These are phyloP conservation scores for Lecanosticta acicola DNA, from an alignment of 2,329 filamentous ascomycete species.

Conservation along the genomic window DNA sequence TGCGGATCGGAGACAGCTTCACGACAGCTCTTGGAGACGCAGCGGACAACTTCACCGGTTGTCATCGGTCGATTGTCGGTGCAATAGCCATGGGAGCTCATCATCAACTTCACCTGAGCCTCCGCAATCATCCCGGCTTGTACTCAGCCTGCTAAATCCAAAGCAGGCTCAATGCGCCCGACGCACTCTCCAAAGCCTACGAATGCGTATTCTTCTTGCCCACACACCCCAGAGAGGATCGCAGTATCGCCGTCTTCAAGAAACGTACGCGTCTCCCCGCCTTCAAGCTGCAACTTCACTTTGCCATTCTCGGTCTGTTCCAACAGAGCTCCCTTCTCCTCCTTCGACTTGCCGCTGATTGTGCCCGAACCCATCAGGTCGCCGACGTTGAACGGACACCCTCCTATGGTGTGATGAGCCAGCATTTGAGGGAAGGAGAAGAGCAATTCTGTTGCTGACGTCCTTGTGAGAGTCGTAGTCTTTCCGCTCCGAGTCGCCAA, in stretches of 20 bases:
- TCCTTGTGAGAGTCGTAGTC: slow-evolving; percentile 49
- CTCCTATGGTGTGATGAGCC: slow-evolving; percentile 69
- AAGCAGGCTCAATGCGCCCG: slow-evolving; percentile 53
- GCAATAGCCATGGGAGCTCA: background rate
- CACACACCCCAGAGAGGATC: slow-evolving; percentile 60
- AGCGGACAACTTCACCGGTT: slow-evolving; percentile 8
- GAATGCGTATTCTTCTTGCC: slow-evolving; percentile 55
- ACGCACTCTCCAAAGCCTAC: slow-evolving; percentile 73
- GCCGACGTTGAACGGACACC: slow-evolving; percentile 67
- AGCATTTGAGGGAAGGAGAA: slow-evolving; percentile 82
- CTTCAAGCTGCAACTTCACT: slow-evolving; percentile 53
- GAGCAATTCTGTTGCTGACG: slow-evolving; percentile 62
- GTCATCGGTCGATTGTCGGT: background rate
- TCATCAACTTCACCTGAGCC: background rate
- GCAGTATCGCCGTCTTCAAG: slow-evolving; percentile 69
- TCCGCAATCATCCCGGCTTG: background rate
- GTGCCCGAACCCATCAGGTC: slow-evolving; percentile 75
- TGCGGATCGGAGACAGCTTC: background rate
- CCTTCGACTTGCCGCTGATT: slow-evolving; percentile 59
- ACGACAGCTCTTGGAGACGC: background rate
- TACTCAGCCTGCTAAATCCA: slow-evolving; percentile 15
- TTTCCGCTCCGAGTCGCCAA: slow-evolving; percentile 46
- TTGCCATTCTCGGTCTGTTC: slow-evolving; percentile 70
- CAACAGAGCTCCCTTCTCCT: slow-evolving; percentile 61
- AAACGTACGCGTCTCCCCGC: slow-evolving; percentile 64